These are phyloP conservation scores for Combretum micranthum DNA, from an alignment of 345 rosid species.

Conservation along the genomic window DNA sequence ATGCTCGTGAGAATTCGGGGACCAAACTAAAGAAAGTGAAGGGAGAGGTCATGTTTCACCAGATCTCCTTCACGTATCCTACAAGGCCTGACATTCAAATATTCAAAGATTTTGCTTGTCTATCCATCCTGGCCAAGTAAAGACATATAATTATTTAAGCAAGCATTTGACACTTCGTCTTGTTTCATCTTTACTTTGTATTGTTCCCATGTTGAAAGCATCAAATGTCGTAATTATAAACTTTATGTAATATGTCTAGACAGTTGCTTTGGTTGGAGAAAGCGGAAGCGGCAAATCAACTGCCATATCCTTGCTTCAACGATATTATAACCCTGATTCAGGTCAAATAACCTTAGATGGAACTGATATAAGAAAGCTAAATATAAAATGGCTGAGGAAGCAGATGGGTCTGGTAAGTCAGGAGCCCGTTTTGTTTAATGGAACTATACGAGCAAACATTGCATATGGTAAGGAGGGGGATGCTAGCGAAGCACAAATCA, in stretches of 20 bases:
- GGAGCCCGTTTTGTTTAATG: constrained; percentile 25
- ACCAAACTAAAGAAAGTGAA: constrained; percentile 12
- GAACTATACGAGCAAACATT: constrained; percentile 26
- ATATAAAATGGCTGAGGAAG: constrained; percentile 30
- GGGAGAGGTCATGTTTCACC: constrained; percentile 25
- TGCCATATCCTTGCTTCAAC: constrained; percentile 22
- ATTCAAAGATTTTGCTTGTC: constrained; percentile 18
- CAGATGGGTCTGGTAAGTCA: constrained; percentile 34
- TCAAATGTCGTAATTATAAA: neutral
- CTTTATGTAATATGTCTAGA: constrained; percentile 10
- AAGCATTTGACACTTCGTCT: too few species aligned
- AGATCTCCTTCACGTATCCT: constrained; percentile 27
- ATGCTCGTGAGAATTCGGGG: constrained; percentile 18
- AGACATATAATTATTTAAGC: too few species aligned
- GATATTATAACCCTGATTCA: constrained; percentile 34
- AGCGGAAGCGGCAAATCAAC: constrained; percentile 42
- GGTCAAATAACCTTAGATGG: constrained; percentile 38
- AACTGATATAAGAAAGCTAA: constrained; percentile 14
- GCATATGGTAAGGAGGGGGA: constrained; percentile 29
- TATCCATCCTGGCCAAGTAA: constrained; percentile 36
- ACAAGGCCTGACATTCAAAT: constrained; percentile 33
- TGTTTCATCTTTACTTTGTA: too few species aligned
- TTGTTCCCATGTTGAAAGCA: too few species aligned
- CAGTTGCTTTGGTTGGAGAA: constrained; percentile 38
- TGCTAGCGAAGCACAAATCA: constrained; percentile 23